Evolutionary conservation across 2,329 filamentous ascomycete genomes (phyloP).

Genomic region (Cordyceps cateniannulata): DNA sequence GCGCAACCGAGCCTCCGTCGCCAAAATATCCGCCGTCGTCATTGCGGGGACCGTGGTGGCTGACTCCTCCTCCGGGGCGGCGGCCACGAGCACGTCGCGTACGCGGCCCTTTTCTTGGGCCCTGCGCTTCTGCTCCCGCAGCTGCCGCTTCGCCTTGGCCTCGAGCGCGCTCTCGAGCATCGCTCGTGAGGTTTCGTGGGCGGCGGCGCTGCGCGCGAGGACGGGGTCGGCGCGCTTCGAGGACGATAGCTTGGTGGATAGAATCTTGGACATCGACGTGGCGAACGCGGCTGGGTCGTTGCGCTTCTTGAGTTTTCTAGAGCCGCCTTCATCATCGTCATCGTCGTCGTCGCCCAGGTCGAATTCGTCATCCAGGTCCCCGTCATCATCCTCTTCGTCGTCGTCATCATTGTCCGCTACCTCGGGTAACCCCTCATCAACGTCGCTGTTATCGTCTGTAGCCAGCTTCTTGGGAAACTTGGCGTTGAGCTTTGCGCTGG

Average conservation of each 20-base stretch:
- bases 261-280: constrained; percentile 87
- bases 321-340: constrained; percentile 30
- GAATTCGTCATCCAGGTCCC: constrained; percentile 29
- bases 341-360: constrained; percentile 25
- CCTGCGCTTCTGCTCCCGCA: constrained; percentile 73
- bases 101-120: constrained; percentile 82
- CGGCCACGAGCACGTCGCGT: constrained; percentile 68
- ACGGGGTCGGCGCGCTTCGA: constrained; percentile 83
- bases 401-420: constrained; percentile 22
- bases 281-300: constrained; percentile 91
- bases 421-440: constrained; percentile 19
- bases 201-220: constrained; percentile 73
- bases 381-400: constrained; percentile 27
- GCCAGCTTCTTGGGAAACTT: constrained; percentile 23
- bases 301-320: constrained; percentile 59
- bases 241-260: constrained; percentile 79
- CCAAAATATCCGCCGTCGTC: constrained; percentile 51
- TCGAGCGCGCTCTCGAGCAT: constrained; percentile 74
- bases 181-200: constrained; percentile 64
- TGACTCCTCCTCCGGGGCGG: constrained; percentile 22
- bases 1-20: constrained; percentile 71
- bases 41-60: constrained; percentile 23
- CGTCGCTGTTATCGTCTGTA: constrained; percentile 30
- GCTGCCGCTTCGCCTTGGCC: constrained; percentile 68
- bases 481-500: constrained; percentile 22